Percentiles rank a stretch among this genome's conserved stretches.
Evolutionary conservation across 345 rosid genomes (phyloP).

Genomic region (Viola odorata): DNA sequence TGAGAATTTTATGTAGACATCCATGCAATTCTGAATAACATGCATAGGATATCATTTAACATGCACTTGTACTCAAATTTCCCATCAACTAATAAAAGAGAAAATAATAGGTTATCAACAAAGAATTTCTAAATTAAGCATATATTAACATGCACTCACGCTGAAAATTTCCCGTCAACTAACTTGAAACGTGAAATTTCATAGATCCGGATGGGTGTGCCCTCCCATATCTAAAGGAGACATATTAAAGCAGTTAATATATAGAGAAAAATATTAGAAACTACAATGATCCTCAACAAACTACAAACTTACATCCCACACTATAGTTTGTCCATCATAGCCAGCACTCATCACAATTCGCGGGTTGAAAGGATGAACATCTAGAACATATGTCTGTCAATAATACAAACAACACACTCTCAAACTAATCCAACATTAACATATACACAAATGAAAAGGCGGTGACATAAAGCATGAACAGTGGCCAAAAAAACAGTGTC

Average conservation of each 20-base stretch:
- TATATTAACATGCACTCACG: conserved; percentile 48
- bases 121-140: background rate
- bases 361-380: conserved; percentile 97
- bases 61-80: background rate
- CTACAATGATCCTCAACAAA: conserved; percentile 15
- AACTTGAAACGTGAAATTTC: conserved; percentile 86
- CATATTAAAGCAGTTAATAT: conserved; percentile 18
- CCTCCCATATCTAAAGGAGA: conserved; percentile 89
- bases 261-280: conserved; percentile 13
- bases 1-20: background rate
- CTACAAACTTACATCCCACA: conserved; percentile 94
- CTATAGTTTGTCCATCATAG: conserved; percentile 90
- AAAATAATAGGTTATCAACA: background rate
- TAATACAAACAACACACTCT: conserved; percentile 6
- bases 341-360: conserved; percentile 99
- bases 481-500: too few relatives aligned
- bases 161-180: conserved; percentile 99
- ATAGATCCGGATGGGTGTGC: conserved; percentile 77
- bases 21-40: background rate
- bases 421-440: background rate
- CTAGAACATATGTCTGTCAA: conserved; percentile 94
- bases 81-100: background rate
- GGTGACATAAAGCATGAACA: too few relatives aligned
- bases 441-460: too few relatives aligned
- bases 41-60: background rate